phyloP scores from a whole-genome alignment of 768 basidiomycete genomes.

The Gymnopilus junonius region DNA sequence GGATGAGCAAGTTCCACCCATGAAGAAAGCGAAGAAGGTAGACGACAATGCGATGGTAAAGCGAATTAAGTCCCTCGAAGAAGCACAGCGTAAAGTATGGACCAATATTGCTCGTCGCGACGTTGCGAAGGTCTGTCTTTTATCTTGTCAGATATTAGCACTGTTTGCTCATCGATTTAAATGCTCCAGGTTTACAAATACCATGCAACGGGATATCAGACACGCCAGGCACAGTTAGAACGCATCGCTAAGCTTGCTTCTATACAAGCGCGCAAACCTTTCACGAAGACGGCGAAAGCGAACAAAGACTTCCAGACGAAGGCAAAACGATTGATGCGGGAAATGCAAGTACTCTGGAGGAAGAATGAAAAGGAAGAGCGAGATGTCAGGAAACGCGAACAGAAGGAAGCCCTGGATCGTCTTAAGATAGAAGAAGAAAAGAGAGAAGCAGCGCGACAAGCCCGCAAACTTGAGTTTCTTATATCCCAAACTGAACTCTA shows the following conservation, averaged over 20 bases:
- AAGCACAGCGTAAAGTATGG: constrained; percentile 89
- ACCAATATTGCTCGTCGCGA: constrained; percentile 85
- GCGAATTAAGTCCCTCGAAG: constrained; percentile 78
- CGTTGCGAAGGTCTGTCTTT: constrained; percentile 69
- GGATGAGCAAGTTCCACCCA: constrained; percentile 67
- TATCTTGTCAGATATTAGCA: background rate
- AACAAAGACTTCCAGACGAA: constrained; percentile 85
- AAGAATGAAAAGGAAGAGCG: constrained; percentile 97
- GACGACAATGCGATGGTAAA: constrained; percentile 76
- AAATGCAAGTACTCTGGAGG: constrained; percentile 98
- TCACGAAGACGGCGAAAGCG: constrained; percentile 73
- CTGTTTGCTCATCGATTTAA: background rate
- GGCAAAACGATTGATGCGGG: constrained; percentile 87
- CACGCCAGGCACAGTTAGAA: constrained; percentile 70
- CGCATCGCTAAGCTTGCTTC: constrained; percentile 78
- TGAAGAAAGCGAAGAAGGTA: constrained; percentile 78
- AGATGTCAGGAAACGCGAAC: constrained; percentile 89
- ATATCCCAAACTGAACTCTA: constrained; percentile 99
- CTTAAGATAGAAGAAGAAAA: constrained; percentile 91
- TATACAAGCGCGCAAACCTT: constrained; percentile 78
- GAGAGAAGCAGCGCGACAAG: constrained; percentile 91
- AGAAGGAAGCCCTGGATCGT: constrained; percentile 91
- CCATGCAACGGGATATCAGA: constrained; percentile 65
- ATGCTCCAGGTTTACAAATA: constrained; percentile 76
- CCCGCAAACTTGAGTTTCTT: constrained; percentile 96